A percentile compares a stretch with the other conserved stretches of the same genome.
phyloP scores from a whole-genome alignment of 2,329 filamentous ascomycete genomes.

The Sarocladiaceae sp. region DNA sequence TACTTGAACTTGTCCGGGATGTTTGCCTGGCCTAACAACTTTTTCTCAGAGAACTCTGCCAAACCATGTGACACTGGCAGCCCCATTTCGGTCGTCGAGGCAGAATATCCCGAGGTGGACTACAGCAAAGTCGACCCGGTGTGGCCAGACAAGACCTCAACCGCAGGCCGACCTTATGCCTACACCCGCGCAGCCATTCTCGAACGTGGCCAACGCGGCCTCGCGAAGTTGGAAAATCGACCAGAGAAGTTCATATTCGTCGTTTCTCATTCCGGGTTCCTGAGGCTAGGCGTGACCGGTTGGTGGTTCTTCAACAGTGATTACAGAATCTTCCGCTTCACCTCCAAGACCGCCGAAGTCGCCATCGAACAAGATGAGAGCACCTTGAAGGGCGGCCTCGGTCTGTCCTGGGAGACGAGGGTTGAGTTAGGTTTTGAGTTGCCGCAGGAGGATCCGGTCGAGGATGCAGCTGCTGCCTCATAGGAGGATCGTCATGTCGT shows the following conservation, averaged over 20 bases:
- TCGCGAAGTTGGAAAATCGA: conserved; percentile 45
- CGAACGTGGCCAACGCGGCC: conserved; percentile 45
- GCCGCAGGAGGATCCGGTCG: conserved; percentile 25
- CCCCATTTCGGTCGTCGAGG: conserved; percentile 44
- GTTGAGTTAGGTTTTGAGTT: conserved; percentile 35
- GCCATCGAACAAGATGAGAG: conserved; percentile 41
- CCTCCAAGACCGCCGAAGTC: neutral
- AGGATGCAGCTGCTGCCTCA: neutral
- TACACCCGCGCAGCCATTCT: conserved; percentile 50
- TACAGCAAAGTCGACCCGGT: conserved; percentile 53
- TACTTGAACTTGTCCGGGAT: neutral
- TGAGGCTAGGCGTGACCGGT: conserved; percentile 53
- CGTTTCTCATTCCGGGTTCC: conserved; percentile 61
- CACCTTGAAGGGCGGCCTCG: conserved; percentile 30
- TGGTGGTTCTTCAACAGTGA: conserved; percentile 58
- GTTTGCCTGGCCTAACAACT: too few species aligned
- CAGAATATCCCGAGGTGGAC: conserved; percentile 50
- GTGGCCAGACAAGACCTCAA: conserved; percentile 59
- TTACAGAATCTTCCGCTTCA: conserved; percentile 58
- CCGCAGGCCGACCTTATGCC: conserved; percentile 41
- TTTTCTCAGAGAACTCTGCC: conserved; percentile 51
- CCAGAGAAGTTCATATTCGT: conserved; percentile 61
- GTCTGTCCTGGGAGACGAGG: conserved; percentile 27
- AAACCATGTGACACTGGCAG: conserved; percentile 61
- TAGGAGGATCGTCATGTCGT: too few species aligned